A percentile compares a stretch with the other conserved stretches of the same genome.
phyloP scores from a whole-genome alignment of 768 basidiomycete species.

The Leccinellum albellum region DNA sequence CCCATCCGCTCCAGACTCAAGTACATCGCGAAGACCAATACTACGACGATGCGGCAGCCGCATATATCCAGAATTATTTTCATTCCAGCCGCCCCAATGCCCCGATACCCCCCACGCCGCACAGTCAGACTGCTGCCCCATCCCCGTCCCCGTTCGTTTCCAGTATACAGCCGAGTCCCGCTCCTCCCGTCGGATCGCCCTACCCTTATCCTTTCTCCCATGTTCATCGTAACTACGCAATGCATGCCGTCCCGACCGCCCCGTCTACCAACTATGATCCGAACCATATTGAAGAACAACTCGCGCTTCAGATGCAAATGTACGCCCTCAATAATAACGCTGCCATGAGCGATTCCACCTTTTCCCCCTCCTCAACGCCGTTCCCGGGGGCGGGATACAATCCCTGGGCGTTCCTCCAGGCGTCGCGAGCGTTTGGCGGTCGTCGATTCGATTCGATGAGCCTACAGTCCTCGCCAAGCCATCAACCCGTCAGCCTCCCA shows the following conservation, averaged over 20 bases:
- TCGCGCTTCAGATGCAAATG: slow-evolving; percentile 75
- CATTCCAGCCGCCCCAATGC: slow-evolving; percentile 65
- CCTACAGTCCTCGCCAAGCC: slow-evolving; percentile 43
- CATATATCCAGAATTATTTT: slow-evolving; percentile 58
- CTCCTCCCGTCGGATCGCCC: slow-evolving; percentile 64
- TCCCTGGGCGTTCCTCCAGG: slow-evolving; percentile 71
- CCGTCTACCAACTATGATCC: slow-evolving; percentile 37
- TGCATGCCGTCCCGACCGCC: slow-evolving; percentile 41
- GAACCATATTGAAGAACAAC: slow-evolving; percentile 60
- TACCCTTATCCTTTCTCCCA: slow-evolving; percentile 78
- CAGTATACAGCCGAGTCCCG: slow-evolving; percentile 50
- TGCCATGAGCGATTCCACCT: slow-evolving; percentile 66
- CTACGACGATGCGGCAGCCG: slow-evolving; percentile 57
- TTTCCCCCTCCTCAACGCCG: slow-evolving; percentile 73
- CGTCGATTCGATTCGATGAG: slow-evolving; percentile 50
- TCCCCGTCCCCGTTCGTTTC: slow-evolving; percentile 67
- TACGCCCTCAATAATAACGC: slow-evolving; percentile 70
- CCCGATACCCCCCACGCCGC: slow-evolving; percentile 77
- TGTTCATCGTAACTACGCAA: slow-evolving; percentile 52
- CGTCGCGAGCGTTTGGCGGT: slow-evolving; percentile 45
- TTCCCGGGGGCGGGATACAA: slow-evolving; percentile 63
- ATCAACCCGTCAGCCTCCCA: slow-evolving; percentile 41
- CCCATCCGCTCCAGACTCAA: slow-evolving; percentile 38
- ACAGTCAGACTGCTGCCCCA: slow-evolving; percentile 68
- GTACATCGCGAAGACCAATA: slow-evolving; percentile 56